A percentile compares a stretch with the other conserved stretches of the same genome.
These are phyloP conservation scores for Aureobasidium sp. DNA, from an alignment of 2,329 filamentous ascomycete genomes.

Conservation along the genomic window DNA sequence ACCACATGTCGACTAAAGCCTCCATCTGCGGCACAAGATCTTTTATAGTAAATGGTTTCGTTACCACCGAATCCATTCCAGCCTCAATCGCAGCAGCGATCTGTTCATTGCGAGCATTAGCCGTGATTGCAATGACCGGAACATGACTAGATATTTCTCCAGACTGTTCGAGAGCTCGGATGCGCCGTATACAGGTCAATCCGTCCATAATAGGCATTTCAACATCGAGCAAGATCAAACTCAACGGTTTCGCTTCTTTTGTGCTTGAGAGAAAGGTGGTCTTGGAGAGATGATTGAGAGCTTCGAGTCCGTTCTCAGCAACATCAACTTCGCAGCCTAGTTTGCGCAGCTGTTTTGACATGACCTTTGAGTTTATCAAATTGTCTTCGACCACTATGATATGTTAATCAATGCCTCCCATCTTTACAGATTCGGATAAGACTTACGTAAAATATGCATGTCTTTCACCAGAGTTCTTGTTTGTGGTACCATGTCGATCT, in stretches of 20 bases:
- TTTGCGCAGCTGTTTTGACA: constrained; percentile 33
- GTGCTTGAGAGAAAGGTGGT: constrained; percentile 17
- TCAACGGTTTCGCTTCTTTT: constrained; percentile 15
- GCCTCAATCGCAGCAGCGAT: constrained; percentile 63
- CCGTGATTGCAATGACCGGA: constrained; percentile 70
- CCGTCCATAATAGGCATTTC: constrained; percentile 84
- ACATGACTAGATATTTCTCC: constrained; percentile 58
- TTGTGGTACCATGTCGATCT: background rate
- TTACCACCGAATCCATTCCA: constrained; percentile 49
- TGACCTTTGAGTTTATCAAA: constrained; percentile 35
- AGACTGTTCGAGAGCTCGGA: constrained; percentile 60
- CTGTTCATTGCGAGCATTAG: constrained; percentile 69
- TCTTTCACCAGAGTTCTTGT: background rate
- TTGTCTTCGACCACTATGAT: constrained; percentile 32
- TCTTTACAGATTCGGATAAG: background rate
- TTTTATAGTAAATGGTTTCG: constrained; percentile 30
- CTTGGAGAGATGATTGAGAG: constrained; percentile 28
- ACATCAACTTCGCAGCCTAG: constrained; percentile 31
- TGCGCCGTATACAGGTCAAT: constrained; percentile 62
- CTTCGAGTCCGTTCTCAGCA: constrained; percentile 34
- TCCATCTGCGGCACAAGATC: constrained; percentile 31
- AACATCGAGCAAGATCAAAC: constrained; percentile 67
- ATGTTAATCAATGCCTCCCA: background rate
- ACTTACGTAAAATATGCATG: constrained; percentile 17
- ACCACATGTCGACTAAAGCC: constrained; percentile 22